Percentiles rank a stretch among this genome's conserved stretches.
Evolutionary conservation across 2,329 filamentous ascomycete species (phyloP).

Genomic region (Monilinia aucupariae): DNA sequence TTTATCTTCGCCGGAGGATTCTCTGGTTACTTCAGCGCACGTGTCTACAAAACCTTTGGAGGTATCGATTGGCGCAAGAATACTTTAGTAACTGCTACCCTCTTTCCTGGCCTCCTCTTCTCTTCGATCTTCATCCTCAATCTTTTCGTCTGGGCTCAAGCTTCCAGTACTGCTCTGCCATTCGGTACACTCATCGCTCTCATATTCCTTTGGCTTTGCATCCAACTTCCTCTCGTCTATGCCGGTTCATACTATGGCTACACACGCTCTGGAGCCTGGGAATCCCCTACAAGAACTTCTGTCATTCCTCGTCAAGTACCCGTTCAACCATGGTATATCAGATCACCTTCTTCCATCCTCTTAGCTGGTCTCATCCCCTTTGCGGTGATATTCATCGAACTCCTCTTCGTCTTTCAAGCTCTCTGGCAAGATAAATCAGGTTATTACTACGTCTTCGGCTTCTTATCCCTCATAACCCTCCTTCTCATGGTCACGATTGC

Average conservation of each 20-base stretch:
- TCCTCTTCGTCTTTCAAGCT: constrained; percentile 81
- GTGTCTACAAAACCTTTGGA: constrained; percentile 78
- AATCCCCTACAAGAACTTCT: constrained; percentile 75
- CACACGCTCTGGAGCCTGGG: constrained; percentile 61
- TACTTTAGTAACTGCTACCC: constrained; percentile 66
- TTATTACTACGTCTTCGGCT: constrained; percentile 90
- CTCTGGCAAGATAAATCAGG: constrained; percentile 87
- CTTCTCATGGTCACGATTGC: constrained; percentile 72
- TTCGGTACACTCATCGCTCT: constrained; percentile 73
- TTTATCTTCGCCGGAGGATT: constrained; percentile 80
- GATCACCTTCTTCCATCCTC: constrained; percentile 57
- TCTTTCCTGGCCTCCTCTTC: constrained; percentile 77
- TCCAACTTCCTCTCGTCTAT: constrained; percentile 82
- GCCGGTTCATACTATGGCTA: constrained; percentile 74
- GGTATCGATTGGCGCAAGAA: constrained; percentile 71
- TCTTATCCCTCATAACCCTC: constrained; percentile 66
- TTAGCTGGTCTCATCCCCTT: constrained; percentile 77
- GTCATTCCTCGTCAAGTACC: constrained; percentile 69
- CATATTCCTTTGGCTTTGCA: constrained; percentile 72
- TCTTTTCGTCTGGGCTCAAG: constrained; percentile 85
- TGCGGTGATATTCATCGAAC: constrained; percentile 81
- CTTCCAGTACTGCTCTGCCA: constrained; percentile 79
- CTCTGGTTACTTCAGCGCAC: constrained; percentile 80
- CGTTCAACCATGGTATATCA: constrained; percentile 66
- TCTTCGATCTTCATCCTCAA: constrained; percentile 72